Evolutionary conservation across 805 yeast species (phyloP).

Genomic region (Yarrowia osloensis): DNA sequence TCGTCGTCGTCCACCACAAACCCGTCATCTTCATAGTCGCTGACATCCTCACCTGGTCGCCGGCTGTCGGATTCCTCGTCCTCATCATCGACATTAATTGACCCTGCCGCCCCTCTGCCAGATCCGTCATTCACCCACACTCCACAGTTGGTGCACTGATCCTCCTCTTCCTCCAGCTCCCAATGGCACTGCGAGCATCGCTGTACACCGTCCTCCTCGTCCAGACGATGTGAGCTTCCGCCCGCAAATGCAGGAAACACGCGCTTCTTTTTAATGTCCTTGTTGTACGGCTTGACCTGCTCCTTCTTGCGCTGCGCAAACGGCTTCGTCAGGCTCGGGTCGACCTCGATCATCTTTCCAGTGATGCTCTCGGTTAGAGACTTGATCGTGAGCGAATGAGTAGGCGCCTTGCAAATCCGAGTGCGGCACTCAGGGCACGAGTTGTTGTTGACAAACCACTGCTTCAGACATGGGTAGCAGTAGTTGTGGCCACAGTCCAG

Average conservation of each 20-base stretch:
- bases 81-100: not conserved
- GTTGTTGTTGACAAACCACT: slow-evolving; percentile 40
- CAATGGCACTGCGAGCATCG: slow-evolving; percentile 24
- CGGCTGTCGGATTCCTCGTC: not conserved
- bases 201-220: slow-evolving; percentile 20
- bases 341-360: not conserved
- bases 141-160: slow-evolving; percentile 6
- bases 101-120: not conserved
- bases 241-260: not conserved
- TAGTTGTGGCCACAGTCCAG: slow-evolving; percentile 66
- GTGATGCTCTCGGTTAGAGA: not conserved
- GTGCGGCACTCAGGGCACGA: slow-evolving; percentile 38
- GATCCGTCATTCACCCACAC: slow-evolving; percentile 14
- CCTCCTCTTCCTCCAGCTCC: slow-evolving; percentile 25
- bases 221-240: not conserved
- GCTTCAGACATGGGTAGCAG: slow-evolving; percentile 49
- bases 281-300: slow-evolving; percentile 2
- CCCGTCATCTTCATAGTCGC: slow-evolving; percentile 14
- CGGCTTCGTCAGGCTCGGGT: not conserved
- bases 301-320: not conserved
- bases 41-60: not conserved
- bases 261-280: not conserved
- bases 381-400: not conserved
- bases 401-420: not conserved
- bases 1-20: slow-evolving; percentile 13